Evolutionary conservation across 306 rosid genomes (phyloP).

Genomic region (Lathyrus oleraceus): DNA sequence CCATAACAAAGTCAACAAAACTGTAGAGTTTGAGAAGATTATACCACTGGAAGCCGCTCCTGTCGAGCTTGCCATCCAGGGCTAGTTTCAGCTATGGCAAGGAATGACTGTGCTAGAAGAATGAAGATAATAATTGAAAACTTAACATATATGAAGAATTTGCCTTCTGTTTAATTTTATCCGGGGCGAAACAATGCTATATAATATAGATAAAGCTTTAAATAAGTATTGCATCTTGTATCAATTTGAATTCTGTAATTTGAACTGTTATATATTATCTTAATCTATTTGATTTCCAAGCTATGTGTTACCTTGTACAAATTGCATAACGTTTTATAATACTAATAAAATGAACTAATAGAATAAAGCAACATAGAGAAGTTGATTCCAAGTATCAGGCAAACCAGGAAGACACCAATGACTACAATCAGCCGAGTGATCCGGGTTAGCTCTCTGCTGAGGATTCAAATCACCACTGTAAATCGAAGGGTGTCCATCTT

Average conservation of each 20-base stretch:
- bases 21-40: slow-evolving; percentile 53
- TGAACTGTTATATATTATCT: slow-evolving; percentile 25
- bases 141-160: slow-evolving; percentile 13
- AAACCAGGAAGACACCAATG: slow-evolving; percentile 98
- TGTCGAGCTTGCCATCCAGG: slow-evolving; percentile 60
- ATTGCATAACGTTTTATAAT: not conserved
- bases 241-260: slow-evolving; percentile 11
- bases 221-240: slow-evolving; percentile 28
- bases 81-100: slow-evolving; percentile 38
- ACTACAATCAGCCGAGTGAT: slow-evolving; percentile 80
- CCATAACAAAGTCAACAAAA: slow-evolving; percentile 26
- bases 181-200: slow-evolving; percentile 26
- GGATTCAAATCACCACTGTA: slow-evolving; percentile 86
- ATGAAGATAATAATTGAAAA: slow-evolving; percentile 32
- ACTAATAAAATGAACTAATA: slow-evolving; percentile 34
- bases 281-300: slow-evolving; percentile 22
- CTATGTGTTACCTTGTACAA: not conserved
- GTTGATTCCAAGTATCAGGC: slow-evolving; percentile 92
- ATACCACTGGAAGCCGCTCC: slow-evolving; percentile 52
- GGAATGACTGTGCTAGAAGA: slow-evolving; percentile 28
- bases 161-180: slow-evolving; percentile 31
- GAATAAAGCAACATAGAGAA: slow-evolving; percentile 68
- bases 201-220: slow-evolving; percentile 30
- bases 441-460: slow-evolving; percentile 68
- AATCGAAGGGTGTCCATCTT: slow-evolving; percentile 90